phyloP scores from a whole-genome alignment of 805 yeast genomes.

The Spathaspora arborariae region DNA sequence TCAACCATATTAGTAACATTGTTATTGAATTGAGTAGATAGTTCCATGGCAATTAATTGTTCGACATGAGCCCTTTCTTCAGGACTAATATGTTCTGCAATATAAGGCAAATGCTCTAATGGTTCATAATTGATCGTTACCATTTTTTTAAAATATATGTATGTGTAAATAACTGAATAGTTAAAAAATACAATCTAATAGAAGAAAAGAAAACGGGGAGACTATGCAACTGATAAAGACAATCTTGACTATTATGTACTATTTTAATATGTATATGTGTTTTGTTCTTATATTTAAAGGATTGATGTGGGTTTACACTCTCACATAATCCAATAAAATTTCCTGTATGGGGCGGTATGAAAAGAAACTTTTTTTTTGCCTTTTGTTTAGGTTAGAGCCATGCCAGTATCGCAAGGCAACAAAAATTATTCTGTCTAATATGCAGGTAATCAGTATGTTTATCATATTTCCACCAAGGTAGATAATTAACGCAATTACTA shows the following conservation, averaged over 20 bases:
- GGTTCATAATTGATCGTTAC: constrained; percentile 29
- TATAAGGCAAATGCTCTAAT: constrained; percentile 30
- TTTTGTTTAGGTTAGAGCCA: background rate
- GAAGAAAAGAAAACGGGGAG: background rate
- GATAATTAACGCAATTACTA: background rate
- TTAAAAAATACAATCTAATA: background rate
- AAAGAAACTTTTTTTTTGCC: background rate
- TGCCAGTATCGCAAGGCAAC: constrained; percentile 1
- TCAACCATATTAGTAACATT: constrained; percentile 7
- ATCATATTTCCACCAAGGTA: background rate
- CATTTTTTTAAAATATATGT: constrained; percentile 9
- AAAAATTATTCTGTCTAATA: background rate
- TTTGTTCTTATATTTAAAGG: background rate
- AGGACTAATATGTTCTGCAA: constrained; percentile 32
- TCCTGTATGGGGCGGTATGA: background rate
- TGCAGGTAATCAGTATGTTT: background rate
- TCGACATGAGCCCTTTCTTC: constrained; percentile 35
- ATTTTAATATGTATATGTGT: background rate
- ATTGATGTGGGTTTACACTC: background rate
- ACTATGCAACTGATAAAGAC: background rate
- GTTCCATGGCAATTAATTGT: constrained; percentile 26
- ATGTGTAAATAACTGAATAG: background rate
- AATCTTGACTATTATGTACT: background rate
- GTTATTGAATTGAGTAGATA: constrained; percentile 11
- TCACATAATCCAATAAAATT: background rate